Evolutionary conservation across 352 stramenopile species (phyloP), one percentile per base, ranked within the genome.

Genomic region (Saprolegnia parasitica): DNA sequence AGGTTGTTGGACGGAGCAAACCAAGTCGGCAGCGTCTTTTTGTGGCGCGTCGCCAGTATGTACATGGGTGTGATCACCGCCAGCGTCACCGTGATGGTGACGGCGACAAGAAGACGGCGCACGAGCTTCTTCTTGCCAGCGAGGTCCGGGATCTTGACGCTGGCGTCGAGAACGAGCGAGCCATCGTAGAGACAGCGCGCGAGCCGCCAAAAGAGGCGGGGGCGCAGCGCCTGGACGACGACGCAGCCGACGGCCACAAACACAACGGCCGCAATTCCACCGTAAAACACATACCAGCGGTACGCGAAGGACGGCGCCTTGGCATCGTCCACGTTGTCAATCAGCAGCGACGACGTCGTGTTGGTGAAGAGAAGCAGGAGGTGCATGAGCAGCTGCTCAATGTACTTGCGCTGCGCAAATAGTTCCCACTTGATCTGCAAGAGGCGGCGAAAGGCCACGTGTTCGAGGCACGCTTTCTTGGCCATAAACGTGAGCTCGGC

Each of bases 361-460:
- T 56, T 67, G 18, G 42, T 21, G 24, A 54, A 21, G n/a, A 46
- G n/a, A 32, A 67, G 46, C 26, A 56, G 18, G 3, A 67, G 10
- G 46, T 67, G 20, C 40, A 67, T 50, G 23, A 67, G 32, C 15
- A 67, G 20, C 24, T 56, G 40, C 46, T 67, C 60, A 40, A 54
- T 20, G 32, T 67, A 67, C n/a, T 54, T 67, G 16, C 60, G 60
- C 32, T 67, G 60, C 18, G 13, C 60, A 55, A 67, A 67, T 5
- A 67, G 24, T 32, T 67, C 60, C 60, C 60, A 67, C 56, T 67
- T 67, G 40, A 67, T 67, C 9, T 11, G 5, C 32, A 67, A 11
- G 60, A 67, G 21, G 9, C 46, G 60, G 24, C n/a, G 37, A 15
- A 67, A 32, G 5, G 56, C 40, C 3, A 55, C 11, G 32, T 67